phyloP scores from a whole-genome alignment of 164 flowering plant genomes.

The Macadamia tetraphylla region DNA sequence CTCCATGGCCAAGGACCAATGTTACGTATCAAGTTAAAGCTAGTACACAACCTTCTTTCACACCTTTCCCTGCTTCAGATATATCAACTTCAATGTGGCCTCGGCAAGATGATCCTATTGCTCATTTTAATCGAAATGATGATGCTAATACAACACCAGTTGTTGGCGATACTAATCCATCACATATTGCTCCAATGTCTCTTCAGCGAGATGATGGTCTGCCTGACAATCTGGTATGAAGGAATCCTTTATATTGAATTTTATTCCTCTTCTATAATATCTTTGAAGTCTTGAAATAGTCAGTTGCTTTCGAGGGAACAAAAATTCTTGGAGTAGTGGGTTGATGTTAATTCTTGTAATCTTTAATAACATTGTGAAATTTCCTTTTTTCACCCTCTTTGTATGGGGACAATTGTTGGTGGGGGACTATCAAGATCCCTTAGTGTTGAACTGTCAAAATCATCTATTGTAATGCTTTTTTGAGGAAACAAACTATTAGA shows the following conservation, averaged over 20 bases:
- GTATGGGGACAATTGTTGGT: no score
- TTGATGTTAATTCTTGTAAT: no score
- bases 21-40: constrained; percentile 25
- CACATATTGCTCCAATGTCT: constrained; percentile 21
- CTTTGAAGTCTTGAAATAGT: no score
- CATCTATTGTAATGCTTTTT: no score
- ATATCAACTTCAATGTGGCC: constrained; percentile 26
- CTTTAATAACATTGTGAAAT: no score
- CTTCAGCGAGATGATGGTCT: constrained; percentile 23
- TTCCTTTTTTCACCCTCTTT: no score
- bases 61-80: constrained; percentile 24
- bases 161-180: constrained; percentile 15
- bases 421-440: no score
- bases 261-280: no score
- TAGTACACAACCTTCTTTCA: constrained; percentile 21
- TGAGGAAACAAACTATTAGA: no score
- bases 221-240: constrained; percentile 37
- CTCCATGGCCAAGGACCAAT: constrained; percentile 26
- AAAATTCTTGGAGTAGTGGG: no score
- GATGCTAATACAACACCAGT: constrained; percentile 18
- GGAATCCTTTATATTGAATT: not conserved
- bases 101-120: constrained; percentile 26
- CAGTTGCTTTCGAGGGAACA: no score
- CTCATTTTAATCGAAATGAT: constrained; percentile 14
- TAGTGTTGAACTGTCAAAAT: no score